phyloP scores from a whole-genome alignment of 192 early-diverging fungal genomes.

The Rhizophagus clarus region DNA sequence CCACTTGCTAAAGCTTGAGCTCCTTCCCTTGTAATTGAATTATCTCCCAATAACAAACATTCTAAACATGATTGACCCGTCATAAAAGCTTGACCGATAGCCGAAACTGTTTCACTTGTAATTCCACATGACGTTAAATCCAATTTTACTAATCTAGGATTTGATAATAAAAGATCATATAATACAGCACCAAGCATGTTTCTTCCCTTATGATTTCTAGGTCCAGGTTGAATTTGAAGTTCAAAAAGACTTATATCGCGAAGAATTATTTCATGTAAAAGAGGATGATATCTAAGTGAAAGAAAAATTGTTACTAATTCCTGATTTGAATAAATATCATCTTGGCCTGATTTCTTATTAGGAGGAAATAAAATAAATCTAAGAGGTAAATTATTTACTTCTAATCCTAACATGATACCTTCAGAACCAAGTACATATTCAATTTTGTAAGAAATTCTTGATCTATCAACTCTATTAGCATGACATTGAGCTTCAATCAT shows the following conservation, averaged over 20 bases:
- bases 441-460: conserved; percentile 3
- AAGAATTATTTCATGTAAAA: conserved; percentile 20
- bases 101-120: conserved; percentile 10
- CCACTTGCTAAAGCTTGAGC: conserved; percentile 22
- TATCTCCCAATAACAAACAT: conserved; percentile 1
- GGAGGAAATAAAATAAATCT: neutral
- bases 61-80: conserved; percentile 23
- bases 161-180: conserved; percentile 16
- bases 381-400: neutral
- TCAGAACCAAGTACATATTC: conserved; percentile 3
- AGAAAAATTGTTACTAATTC: conserved; percentile 14
- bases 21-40: neutral
- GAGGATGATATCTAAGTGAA: conserved; percentile 22
- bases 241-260: conserved; percentile 14
- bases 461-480: neutral
- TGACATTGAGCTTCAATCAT: conserved; percentile 31
- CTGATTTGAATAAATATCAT: neutral
- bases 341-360: neutral
- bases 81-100: conserved; percentile 14
- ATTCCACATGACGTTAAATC: conserved; percentile 26
- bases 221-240: conserved; percentile 1
- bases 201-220: neutral
- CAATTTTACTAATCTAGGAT: conserved; percentile 19
- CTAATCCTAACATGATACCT: neutral
- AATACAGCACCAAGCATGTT: conserved; percentile 11